Percentiles rank a stretch among this genome's conserved stretches.
phyloP scores from a whole-genome alignment of 495 filamentous ascomycete species.

The Xylaria castorea region DNA sequence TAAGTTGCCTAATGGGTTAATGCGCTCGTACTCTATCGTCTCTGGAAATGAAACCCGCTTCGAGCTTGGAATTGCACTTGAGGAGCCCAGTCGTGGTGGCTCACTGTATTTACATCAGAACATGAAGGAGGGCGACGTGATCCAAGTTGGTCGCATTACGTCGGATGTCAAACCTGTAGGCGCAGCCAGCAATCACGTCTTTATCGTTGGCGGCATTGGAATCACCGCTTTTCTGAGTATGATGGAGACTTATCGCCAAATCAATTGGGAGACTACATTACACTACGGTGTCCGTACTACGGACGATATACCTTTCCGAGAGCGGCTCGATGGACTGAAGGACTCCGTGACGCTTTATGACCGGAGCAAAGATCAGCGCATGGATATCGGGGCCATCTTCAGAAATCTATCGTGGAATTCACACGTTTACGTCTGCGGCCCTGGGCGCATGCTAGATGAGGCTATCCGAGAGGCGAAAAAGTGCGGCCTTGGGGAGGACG shows the following conservation, averaged over 20 bases:
- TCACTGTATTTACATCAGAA: slow-evolving; percentile 53
- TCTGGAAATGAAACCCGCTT: slow-evolving; percentile 50
- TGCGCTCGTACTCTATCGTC: slow-evolving; percentile 57
- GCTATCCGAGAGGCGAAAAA: slow-evolving; percentile 44
- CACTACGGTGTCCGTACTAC: slow-evolving; percentile 57
- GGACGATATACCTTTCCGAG: slow-evolving; percentile 54
- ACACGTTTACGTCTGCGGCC: slow-evolving; percentile 62
- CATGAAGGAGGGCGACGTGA: slow-evolving; percentile 49
- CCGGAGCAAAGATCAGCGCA: slow-evolving; percentile 50
- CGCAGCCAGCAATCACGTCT: slow-evolving; percentile 56
- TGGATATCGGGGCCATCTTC: slow-evolving; percentile 55
- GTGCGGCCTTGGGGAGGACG: slow-evolving; percentile 47
- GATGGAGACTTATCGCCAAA: slow-evolving; percentile 42
- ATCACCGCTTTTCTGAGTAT: slow-evolving; percentile 58
- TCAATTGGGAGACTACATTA: slow-evolving; percentile 52
- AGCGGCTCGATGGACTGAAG: slow-evolving; percentile 44
- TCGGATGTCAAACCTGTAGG: slow-evolving; percentile 40
- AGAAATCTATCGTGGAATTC: slow-evolving; percentile 51
- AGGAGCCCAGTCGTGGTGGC: slow-evolving; percentile 52
- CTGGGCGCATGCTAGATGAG: slow-evolving; percentile 57
- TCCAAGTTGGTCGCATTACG: slow-evolving; percentile 55
- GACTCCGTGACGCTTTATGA: slow-evolving; percentile 53
- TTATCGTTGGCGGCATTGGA: slow-evolving; percentile 60
- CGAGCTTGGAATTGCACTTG: slow-evolving; percentile 55
- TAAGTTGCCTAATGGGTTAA: slow-evolving; percentile 51